phyloP scores from a whole-genome alignment of 2,329 filamentous ascomycete species.

The Blastomyces gilchristii region DNA sequence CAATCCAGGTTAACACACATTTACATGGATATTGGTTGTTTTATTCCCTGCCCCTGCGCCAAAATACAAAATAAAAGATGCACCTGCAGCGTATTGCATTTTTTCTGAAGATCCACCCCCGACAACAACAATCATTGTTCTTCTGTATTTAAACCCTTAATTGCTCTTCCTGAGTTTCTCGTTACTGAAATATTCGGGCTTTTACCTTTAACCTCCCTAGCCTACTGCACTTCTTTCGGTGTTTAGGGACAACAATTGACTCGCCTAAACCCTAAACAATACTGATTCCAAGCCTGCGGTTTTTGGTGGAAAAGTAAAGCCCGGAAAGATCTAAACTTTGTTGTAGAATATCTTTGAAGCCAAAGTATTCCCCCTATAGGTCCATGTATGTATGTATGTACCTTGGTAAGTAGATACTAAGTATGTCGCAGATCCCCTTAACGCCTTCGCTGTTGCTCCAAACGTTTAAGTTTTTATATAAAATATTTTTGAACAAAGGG shows the following conservation, averaged over 20 bases:
- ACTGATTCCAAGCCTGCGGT: neutral
- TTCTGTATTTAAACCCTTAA: neutral
- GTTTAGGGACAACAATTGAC: neutral
- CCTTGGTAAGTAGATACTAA: neutral
- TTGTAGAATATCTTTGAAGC: neutral
- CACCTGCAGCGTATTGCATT: neutral
- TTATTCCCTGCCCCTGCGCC: neutral
- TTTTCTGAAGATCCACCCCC: neutral
- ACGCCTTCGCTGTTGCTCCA: neutral
- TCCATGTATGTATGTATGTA: too few relatives aligned
- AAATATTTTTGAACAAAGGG: neutral
- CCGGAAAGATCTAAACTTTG: neutral
- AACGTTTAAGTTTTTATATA: too few relatives aligned
- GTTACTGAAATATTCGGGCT: neutral
- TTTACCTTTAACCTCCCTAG: neutral
- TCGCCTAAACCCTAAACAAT: neutral
- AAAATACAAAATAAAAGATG: neutral
- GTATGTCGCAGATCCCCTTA: neutral
- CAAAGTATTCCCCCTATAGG: neutral
- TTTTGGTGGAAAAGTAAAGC: neutral
- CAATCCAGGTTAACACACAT: neutral
- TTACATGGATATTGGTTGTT: neutral
- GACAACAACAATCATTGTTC: neutral
- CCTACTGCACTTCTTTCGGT: neutral
- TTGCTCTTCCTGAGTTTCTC: neutral